These are phyloP conservation scores for Polyporus arcularius DNA, from an alignment of 768 basidiomycete genomes.

Conservation along the genomic window DNA sequence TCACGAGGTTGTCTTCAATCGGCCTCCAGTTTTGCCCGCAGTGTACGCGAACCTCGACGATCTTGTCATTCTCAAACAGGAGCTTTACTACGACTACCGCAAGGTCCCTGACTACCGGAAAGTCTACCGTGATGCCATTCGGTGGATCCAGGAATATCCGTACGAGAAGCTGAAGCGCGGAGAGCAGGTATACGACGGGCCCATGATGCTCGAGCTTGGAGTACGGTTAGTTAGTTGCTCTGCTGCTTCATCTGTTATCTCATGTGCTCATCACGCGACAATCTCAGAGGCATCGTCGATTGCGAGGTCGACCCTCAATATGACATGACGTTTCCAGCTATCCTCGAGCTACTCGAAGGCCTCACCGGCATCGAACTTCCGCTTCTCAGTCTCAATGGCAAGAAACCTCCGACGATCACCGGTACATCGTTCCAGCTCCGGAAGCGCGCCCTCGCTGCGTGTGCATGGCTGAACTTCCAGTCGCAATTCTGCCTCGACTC, in stretches of 20 bases:
- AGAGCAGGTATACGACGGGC: background rate
- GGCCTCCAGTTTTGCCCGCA: background rate
- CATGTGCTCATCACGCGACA: background rate
- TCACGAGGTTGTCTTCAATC: background rate
- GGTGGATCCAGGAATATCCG: background rate
- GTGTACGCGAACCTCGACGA: background rate
- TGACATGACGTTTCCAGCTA: background rate
- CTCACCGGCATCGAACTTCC: background rate
- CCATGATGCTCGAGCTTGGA: slow-evolving; percentile 5
- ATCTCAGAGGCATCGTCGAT: background rate
- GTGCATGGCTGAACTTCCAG: slow-evolving; percentile 1
- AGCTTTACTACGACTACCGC: slow-evolving; percentile 8
- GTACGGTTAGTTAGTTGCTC: background rate
- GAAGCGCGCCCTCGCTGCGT: slow-evolving; percentile 2
- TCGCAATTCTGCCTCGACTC: background rate
- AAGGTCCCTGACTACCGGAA: background rate
- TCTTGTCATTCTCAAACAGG: slow-evolving; percentile 1
- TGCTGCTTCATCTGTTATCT: background rate
- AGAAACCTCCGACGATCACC: background rate
- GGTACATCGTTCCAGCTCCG: background rate
- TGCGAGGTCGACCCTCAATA: background rate
- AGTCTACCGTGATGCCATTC: background rate
- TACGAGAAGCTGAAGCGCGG: background rate
- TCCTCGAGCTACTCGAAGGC: background rate
- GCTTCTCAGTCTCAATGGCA: background rate